A percentile compares a stretch with the other conserved stretches of the same genome.
These are phyloP conservation scores for Blastobotrys indianensis DNA, from an alignment of 1,139 yeast genomes.

Conservation along the genomic window DNA sequence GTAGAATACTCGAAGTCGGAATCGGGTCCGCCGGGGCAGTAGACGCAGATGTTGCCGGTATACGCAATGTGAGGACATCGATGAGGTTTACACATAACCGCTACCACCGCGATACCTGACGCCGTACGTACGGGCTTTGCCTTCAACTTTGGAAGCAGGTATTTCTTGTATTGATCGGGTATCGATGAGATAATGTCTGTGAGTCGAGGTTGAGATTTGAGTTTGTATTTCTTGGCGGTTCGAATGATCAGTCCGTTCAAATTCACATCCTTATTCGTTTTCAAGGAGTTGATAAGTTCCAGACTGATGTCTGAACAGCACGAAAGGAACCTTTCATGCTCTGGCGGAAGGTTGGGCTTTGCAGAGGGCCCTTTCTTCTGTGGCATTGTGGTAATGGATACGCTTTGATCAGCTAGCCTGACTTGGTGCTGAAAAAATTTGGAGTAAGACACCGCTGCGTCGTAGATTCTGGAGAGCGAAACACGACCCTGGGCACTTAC, in stretches of 20 bases:
- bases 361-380: slow-evolving; percentile 25
- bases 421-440: too few relatives aligned
- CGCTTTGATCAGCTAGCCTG: too few relatives aligned
- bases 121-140: slow-evolving; percentile 99
- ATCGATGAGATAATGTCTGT: slow-evolving; percentile 93
- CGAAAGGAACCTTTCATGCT: slow-evolving; percentile 85
- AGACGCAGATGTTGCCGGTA: slow-evolving; percentile 97
- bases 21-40: slow-evolving; percentile 99
- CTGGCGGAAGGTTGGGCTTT: slow-evolving; percentile 38
- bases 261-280: slow-evolving; percentile 73
- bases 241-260: slow-evolving; percentile 84
- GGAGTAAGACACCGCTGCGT: too few relatives aligned
- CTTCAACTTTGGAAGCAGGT: slow-evolving; percentile 83
- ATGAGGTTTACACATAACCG: slow-evolving; percentile 99
- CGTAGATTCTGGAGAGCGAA: too few relatives aligned
- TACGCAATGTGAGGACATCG: slow-evolving; percentile 99
- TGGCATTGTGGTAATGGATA: background rate
- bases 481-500: too few relatives aligned
- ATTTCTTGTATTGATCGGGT: slow-evolving; percentile 93
- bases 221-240: slow-evolving; percentile 81
- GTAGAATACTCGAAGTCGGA: slow-evolving; percentile 97
- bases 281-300: slow-evolving; percentile 76
- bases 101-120: slow-evolving; percentile 94
- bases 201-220: slow-evolving; percentile 87
- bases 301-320: slow-evolving; percentile 91